phyloP scores from a whole-genome alignment of 257 asterid species.

The Scutellaria barbata region DNA sequence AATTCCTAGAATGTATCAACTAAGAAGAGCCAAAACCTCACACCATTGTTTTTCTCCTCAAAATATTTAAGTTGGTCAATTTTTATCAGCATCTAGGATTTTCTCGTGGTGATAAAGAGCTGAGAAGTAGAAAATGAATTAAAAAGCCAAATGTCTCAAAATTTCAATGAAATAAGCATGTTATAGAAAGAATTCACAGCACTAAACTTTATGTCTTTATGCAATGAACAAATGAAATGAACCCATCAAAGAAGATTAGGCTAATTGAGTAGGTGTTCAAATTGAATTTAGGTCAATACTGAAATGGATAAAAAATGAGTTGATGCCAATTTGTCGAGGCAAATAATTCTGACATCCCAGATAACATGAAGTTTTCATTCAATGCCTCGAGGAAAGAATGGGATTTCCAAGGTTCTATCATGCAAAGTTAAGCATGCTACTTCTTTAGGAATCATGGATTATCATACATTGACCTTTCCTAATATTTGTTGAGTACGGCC shows the following conservation, averaged over 20 bases:
- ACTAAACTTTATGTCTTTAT: not conserved
- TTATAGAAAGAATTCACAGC: not conserved
- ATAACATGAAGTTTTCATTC: too few relatives aligned
- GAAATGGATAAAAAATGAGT: not conserved
- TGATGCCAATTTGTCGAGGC: too few relatives aligned
- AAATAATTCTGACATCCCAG: too few relatives aligned
- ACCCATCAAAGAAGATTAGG: not conserved
- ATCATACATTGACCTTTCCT: not conserved
- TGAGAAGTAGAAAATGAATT: slow-evolving; percentile 1
- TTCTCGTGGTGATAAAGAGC: not conserved
- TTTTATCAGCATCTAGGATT: not conserved
- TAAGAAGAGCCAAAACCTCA: too few relatives aligned
- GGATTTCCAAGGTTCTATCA: too few relatives aligned
- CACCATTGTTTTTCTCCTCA: too few relatives aligned
- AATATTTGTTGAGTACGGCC: not conserved
- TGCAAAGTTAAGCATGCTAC: not conserved
- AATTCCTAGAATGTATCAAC: too few relatives aligned
- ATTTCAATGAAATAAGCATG: not conserved
- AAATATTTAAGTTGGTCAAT: not conserved
- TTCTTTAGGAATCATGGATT: not conserved
- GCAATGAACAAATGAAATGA: not conserved
- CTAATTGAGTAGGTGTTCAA: not conserved
- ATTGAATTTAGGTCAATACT: not conserved
- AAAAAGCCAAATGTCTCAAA: not conserved
- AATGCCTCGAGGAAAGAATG: too few relatives aligned